These are phyloP conservation scores for Canna indica DNA, from an alignment of 176 grass and related monocot species.

Conservation along the genomic window DNA sequence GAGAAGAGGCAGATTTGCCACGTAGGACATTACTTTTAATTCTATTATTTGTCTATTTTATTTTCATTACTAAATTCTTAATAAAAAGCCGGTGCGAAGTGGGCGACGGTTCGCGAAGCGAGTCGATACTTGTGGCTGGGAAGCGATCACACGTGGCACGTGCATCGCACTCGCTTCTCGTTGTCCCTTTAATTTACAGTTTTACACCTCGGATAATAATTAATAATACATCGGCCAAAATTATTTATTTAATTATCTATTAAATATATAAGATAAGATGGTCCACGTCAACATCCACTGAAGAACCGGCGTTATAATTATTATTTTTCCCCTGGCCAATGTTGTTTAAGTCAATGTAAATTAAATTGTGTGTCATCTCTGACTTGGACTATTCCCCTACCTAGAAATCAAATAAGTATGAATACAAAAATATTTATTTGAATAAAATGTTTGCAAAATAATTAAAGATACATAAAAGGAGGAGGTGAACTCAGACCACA, in stretches of 20 bases:
- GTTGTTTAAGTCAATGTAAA: background rate
- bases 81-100: background rate
- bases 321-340: no score
- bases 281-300: no score
- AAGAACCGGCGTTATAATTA: no score
- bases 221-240: no score
- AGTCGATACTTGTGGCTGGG: background rate
- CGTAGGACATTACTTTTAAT: background rate
- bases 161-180: background rate
- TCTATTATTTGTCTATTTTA: background rate
- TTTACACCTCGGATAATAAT: no score
- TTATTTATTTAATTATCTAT: no score
- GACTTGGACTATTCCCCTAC: no score
- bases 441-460: background rate
- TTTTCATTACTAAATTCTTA: background rate
- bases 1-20: background rate
- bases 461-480: background rate
- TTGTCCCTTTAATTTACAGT: no score
- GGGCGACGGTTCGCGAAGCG: background rate
- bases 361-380: background rate
- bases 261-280: no score
- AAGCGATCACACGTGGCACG: conserved; percentile 2
- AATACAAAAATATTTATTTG: no score
- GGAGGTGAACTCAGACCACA: background rate
- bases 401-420: background rate